A percentile compares a stretch with the other conserved stretches of the same genome.
These are phyloP conservation scores for Pseudogymnoascus pannorum DNA, from an alignment of 2,329 filamentous ascomycete genomes.

Conservation along the genomic window DNA sequence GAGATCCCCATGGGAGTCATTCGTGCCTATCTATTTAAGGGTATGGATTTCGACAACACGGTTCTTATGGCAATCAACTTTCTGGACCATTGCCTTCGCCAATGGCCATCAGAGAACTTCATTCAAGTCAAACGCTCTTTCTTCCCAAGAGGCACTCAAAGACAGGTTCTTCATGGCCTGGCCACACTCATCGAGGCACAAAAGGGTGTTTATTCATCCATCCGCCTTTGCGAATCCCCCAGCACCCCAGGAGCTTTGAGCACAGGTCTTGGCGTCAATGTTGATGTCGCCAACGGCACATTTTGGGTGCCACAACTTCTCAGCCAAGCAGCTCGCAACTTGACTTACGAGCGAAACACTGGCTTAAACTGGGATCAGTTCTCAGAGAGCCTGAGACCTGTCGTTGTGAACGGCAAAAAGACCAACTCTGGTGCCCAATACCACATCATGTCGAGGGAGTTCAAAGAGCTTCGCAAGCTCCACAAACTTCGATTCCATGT, in stretches of 20 bases:
- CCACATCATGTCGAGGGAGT: conserved; percentile 38
- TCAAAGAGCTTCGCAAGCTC: conserved; percentile 48
- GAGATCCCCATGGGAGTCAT: conserved; percentile 61
- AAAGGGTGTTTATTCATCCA: conserved; percentile 84
- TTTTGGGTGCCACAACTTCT: conserved; percentile 60
- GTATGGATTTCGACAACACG: conserved; percentile 52
- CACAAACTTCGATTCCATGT: conserved; percentile 50
- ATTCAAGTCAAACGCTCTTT: conserved; percentile 75
- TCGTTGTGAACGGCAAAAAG: conserved; percentile 16
- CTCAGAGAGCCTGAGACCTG: conserved; percentile 19
- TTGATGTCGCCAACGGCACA: conserved; percentile 84
- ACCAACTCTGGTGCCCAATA: conserved; percentile 17
- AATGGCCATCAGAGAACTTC: conserved; percentile 62
- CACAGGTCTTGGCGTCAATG: conserved; percentile 69
- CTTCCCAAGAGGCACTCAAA: conserved; percentile 41
- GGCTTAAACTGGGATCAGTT: conserved; percentile 20
- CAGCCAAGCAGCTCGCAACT: conserved; percentile 28
- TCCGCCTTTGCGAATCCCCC: conserved; percentile 61
- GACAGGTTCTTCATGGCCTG: conserved; percentile 37
- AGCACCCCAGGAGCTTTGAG: conserved; percentile 22
- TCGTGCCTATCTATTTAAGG: conserved; percentile 55
- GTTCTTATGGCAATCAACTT: conserved; percentile 83
- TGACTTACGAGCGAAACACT: conserved; percentile 22
- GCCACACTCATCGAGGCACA: conserved; percentile 64
- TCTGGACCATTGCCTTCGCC: conserved; percentile 79